Conservation (phyloP, 73 alveolate species). For the Symbiodinium natans region DNA sequence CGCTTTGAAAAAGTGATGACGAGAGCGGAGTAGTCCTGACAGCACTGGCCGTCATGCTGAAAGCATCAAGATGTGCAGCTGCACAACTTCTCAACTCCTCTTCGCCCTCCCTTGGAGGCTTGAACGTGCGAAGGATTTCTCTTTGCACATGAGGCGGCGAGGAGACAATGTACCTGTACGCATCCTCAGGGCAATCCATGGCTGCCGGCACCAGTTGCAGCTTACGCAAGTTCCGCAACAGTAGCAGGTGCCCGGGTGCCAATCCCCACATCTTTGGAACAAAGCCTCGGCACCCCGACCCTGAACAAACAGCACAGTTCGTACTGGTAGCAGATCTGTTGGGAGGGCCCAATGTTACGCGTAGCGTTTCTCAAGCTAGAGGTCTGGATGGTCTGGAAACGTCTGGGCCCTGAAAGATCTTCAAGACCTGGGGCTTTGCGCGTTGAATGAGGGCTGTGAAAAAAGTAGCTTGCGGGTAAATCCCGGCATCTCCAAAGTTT, state of each 20-base stretch:
- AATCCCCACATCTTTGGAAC: too few relatives aligned
- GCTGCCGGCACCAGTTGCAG: too few relatives aligned
- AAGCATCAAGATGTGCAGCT: not conserved
- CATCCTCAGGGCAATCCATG: conserved; percentile 32
- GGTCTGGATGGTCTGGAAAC: not conserved
- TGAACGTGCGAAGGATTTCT: conserved; percentile 28
- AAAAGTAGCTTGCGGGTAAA: too few relatives aligned
- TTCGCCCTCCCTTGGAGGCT: conserved; percentile 81
- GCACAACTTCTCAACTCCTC: conserved; percentile 21
- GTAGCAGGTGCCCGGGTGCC: too few relatives aligned
- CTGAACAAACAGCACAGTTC: too few relatives aligned
- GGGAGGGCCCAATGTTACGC: too few relatives aligned
- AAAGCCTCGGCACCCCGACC: too few relatives aligned
- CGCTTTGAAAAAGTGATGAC: conserved; percentile 58
- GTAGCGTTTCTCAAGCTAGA: too few relatives aligned
- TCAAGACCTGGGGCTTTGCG: too few relatives aligned
- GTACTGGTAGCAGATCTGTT: too few relatives aligned
- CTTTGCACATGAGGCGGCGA: conserved; percentile 51
- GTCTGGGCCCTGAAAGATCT: not conserved
- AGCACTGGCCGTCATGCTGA: not conserved
- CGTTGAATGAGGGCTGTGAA: too few relatives aligned
- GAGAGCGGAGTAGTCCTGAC: conserved; percentile 63
- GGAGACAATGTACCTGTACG: conserved; percentile 20
- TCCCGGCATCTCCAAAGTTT: not conserved
- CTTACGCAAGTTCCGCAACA: too few relatives aligned